Conservation (phyloP, 768 basidiomycete species). For the Trametes meyenii region DNA sequence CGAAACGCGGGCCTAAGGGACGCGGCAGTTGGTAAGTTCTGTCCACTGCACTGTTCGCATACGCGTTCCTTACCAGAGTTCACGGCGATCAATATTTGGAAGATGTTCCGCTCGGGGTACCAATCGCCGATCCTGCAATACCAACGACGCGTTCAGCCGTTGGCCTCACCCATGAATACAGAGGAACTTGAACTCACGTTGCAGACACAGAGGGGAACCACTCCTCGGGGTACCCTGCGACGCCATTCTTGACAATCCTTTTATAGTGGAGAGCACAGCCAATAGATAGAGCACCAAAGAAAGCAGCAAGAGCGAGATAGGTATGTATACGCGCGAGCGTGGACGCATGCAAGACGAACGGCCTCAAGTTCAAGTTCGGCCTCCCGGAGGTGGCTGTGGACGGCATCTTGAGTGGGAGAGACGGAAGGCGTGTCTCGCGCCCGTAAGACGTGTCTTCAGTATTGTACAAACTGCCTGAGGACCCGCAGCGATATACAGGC, state of each 20-base stretch:
- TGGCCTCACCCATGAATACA: background rate
- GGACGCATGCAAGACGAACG: conserved; percentile 25
- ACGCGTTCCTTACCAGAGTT: conserved; percentile 58
- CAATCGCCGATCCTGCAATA: conserved; percentile 82
- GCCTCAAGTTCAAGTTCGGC: background rate
- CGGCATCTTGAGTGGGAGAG: background rate
- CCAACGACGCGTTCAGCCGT: background rate
- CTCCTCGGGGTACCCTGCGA: conserved; percentile 83
- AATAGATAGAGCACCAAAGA: conserved; percentile 61
- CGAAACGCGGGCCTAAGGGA: conserved; percentile 68
- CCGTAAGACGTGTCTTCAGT: too few relatives aligned
- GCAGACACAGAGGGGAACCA: conserved; percentile 92
- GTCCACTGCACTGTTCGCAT: background rate
- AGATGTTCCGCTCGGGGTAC: conserved; percentile 83
- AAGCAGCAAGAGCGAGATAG: conserved; percentile 64
- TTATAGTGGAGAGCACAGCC: conserved; percentile 76
- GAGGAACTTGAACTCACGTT: conserved; percentile 50
- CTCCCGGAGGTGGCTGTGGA: background rate
- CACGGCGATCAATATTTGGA: conserved; percentile 86
- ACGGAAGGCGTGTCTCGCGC: background rate
- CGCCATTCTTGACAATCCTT: conserved; percentile 82
- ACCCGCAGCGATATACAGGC: too few relatives aligned
- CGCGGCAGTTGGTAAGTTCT: background rate
- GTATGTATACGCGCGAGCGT: conserved; percentile 66
- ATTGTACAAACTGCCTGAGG: too few relatives aligned